Percentiles rank a stretch among this genome's conserved stretches.
Evolutionary conservation across 1,284 basidiomycete genomes (phyloP).

Genomic region (Sporisorium sorghi): DNA sequence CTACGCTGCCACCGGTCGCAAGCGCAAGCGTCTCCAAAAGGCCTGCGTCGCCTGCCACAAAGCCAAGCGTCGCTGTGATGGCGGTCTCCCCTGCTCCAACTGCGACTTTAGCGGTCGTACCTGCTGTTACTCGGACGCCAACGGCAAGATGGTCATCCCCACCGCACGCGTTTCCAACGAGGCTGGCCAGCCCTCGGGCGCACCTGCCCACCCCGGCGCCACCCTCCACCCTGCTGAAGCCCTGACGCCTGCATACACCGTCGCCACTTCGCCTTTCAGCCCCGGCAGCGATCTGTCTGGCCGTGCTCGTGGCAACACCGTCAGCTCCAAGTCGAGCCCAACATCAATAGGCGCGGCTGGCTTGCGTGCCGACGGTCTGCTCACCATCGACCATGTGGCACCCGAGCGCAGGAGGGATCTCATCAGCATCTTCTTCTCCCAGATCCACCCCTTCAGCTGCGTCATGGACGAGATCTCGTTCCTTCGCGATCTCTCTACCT

Average conservation of each 20-base stretch:
- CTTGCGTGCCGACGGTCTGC: constrained; percentile 22
- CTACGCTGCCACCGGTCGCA: constrained; percentile 58
- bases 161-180: constrained; percentile 47
- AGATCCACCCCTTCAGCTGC: constrained; percentile 69
- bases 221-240: constrained; percentile 35
- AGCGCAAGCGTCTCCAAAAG: constrained; percentile 65
- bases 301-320: constrained; percentile 35
- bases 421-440: constrained; percentile 69
- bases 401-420: constrained; percentile 46
- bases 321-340: constrained; percentile 45
- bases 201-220: constrained; percentile 10
- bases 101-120: constrained; percentile 71
- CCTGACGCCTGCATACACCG: constrained; percentile 27
- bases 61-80: constrained; percentile 73
- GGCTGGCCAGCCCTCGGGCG: constrained; percentile 11
- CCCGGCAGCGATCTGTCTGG: constrained; percentile 37
- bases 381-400: constrained; percentile 41
- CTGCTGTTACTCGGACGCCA: constrained; percentile 69
- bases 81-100: constrained; percentile 72
- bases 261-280: constrained; percentile 13
- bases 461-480: constrained; percentile 71
- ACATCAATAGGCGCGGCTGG: constrained; percentile 24
- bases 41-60: constrained; percentile 67
- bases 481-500: constrained; percentile 70
- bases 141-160: constrained; percentile 54